Conservation (phyloP, 148 eudicot genomes). For the Rhododendron kiyosumense region DNA sequence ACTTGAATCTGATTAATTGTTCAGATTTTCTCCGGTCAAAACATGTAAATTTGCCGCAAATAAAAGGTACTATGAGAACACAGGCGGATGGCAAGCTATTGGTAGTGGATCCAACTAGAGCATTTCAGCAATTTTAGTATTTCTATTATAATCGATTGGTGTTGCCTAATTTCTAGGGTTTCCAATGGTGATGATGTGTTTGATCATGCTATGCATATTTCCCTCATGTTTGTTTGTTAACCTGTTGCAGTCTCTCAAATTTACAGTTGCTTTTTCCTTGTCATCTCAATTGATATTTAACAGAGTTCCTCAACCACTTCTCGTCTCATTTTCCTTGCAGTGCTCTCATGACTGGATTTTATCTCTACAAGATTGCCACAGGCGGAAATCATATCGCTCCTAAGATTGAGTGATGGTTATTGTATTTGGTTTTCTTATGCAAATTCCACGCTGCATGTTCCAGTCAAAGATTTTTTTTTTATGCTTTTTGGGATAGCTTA, state of each 20-base stretch:
- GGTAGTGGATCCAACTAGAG: not conserved
- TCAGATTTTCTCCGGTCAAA: not conserved
- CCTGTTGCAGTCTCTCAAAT: not conserved
- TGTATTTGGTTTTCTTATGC: not conserved
- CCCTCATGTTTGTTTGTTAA: not conserved
- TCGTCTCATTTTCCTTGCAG: constrained; percentile 41
- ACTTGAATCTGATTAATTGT: not conserved
- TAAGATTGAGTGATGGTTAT: constrained; percentile 49
- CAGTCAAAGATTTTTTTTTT: not conserved
- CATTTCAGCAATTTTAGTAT: not conserved
- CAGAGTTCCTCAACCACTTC: constrained; percentile 13
- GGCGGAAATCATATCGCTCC: constrained; percentile 82
- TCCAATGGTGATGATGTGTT: not conserved
- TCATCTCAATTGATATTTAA: not conserved
- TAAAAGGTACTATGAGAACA: not conserved
- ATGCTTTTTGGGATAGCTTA: not conserved
- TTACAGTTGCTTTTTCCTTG: not conserved
- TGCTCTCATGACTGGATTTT: constrained; percentile 76
- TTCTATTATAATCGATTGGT: not conserved
- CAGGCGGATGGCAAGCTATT: not conserved
- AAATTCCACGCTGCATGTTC: constrained; percentile 3
- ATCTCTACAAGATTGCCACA: constrained; percentile 77
- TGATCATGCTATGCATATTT: not conserved
- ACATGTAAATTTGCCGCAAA: not conserved
- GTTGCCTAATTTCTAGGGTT: not conserved